These are phyloP conservation scores for Nemania serpens DNA, from an alignment of 2,329 filamentous ascomycete genomes.

Conservation along the genomic window DNA sequence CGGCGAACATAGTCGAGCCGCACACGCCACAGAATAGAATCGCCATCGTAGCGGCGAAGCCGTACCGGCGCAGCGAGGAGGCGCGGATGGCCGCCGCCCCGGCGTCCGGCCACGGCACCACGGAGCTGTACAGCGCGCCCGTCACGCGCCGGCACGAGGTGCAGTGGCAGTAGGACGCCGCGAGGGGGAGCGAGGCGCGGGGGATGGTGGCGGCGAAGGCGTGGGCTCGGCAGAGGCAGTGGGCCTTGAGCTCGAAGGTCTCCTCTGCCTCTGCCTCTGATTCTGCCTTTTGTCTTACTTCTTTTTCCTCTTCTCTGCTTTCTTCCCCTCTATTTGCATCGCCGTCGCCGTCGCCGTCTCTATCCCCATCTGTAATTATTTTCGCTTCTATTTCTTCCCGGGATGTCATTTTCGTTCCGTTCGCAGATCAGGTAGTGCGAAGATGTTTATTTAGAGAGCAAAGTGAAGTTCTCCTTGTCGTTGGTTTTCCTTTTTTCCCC, in stretches of 20 bases:
- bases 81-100: constrained; percentile 35
- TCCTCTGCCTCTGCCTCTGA: background rate
- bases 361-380: no score
- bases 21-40: constrained; percentile 52
- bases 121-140: constrained; percentile 48
- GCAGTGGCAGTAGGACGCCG: constrained; percentile 53
- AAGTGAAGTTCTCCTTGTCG: no score
- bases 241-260: constrained; percentile 39
- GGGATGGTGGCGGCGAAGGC: constrained; percentile 45
- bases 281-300: background rate
- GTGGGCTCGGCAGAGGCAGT: constrained; percentile 53
- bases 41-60: constrained; percentile 42
- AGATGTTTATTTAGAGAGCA: no score
- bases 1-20: constrained; percentile 50
- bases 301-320: no score
- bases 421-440: no score
- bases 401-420: no score
- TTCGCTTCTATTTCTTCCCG: no score
- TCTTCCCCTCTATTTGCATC: no score
- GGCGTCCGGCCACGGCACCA: constrained; percentile 46
- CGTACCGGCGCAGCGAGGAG: constrained; percentile 44
- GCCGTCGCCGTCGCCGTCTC: no score
- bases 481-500: no score
- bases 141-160: constrained; percentile 53
- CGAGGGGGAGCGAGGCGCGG: constrained; percentile 47